Evolutionary conservation across 805 yeast genomes (phyloP).

Genomic region (Metschnikowia amazonensis): DNA sequence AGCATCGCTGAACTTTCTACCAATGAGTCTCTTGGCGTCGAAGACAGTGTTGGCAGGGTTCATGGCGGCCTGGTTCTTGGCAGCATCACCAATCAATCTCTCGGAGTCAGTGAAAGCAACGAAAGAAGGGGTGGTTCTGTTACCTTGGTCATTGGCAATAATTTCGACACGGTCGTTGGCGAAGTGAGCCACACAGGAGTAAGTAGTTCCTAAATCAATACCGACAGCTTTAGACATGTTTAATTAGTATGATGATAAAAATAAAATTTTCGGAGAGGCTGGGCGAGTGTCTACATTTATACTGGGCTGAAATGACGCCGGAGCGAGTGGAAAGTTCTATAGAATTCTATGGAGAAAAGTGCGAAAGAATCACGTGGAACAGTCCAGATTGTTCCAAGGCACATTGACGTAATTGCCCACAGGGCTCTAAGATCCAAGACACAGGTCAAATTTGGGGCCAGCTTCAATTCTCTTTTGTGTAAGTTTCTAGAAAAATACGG

Average conservation of each 20-base stretch:
- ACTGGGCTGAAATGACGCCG: slow-evolving; percentile 2
- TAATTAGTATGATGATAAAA: slow-evolving; percentile 8
- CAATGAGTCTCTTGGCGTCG: slow-evolving; percentile 34
- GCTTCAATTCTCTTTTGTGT: not conserved
- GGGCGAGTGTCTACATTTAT: slow-evolving; percentile 6
- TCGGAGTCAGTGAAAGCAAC: slow-evolving; percentile 33
- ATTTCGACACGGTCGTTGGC: slow-evolving; percentile 33
- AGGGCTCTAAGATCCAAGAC: no score
- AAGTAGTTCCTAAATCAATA: slow-evolving; percentile 33
- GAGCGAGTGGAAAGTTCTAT: slow-evolving; percentile 17
- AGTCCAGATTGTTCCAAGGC: slow-evolving; percentile 5
- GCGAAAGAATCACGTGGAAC: slow-evolving; percentile 10
- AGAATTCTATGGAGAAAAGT: slow-evolving; percentile 11
- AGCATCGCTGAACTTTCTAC: slow-evolving; percentile 27
- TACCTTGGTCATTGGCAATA: slow-evolving; percentile 33
- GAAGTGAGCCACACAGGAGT: slow-evolving; percentile 34
- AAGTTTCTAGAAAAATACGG: not conserved
- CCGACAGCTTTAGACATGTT: slow-evolving; percentile 31
- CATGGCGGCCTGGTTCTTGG: slow-evolving; percentile 34
- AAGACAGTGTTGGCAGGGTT: slow-evolving; percentile 32
- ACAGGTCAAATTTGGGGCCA: not conserved
- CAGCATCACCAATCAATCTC: slow-evolving; percentile 34
- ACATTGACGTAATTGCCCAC: slow-evolving; percentile 4
- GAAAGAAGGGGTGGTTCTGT: slow-evolving; percentile 33
- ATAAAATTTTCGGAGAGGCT: not conserved